Evolutionary conservation across 2,329 filamentous ascomycete species (phyloP), one percentile per base, ranked within the genome.

Genomic region (Capronia americana): DNA sequence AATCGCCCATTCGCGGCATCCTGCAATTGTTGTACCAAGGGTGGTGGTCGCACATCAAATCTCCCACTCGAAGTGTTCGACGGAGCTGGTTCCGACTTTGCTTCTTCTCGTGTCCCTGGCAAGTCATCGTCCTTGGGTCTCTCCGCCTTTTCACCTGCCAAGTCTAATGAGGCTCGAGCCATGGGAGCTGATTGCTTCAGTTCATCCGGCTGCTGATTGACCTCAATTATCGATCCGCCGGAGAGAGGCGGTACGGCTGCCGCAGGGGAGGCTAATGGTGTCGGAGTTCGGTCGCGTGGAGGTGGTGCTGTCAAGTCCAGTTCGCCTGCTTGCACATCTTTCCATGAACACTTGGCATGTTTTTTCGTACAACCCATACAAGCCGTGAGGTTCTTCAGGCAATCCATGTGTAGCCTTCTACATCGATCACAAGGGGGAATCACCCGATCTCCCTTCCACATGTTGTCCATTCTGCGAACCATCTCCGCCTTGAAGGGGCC

Each of bases 301-400:
- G 62, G 23, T 14, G 20, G 57, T n/a, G 51, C 58, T 3, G 56
- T 57, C 50, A 61, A 26, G 23, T 74, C 75, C 11, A 87, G 70
- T 72, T 96, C 93, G 2, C 90, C 89, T 34, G 92, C 87, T 17
- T 87, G 88, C n/a, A 95, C 87, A 53, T 90, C 88, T 71, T 89
- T 91, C 92, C 92, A 96, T 14, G 88, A 89, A 76, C 92, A 96
- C 73, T 93, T 93, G 23, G 92, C 92, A 75, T 96, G 92, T 76
- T 96, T 96, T 76, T 92, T 93, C 0, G 92, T 96, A 77, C 92
- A 96, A 24, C 92, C 92, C 77, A 90, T 87, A 74, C 93, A 96
- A 8, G 92, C 92, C 0, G 92, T 96, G 46, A 95, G 82, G 69
- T 96, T 91, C 78, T 96, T 96, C 56, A 93, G 82, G 69, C 92